Percentiles rank a stretch among this genome's conserved stretches.
phyloP scores from a whole-genome alignment of 306 rosid genomes.

The Oemleria cerasiformis region DNA sequence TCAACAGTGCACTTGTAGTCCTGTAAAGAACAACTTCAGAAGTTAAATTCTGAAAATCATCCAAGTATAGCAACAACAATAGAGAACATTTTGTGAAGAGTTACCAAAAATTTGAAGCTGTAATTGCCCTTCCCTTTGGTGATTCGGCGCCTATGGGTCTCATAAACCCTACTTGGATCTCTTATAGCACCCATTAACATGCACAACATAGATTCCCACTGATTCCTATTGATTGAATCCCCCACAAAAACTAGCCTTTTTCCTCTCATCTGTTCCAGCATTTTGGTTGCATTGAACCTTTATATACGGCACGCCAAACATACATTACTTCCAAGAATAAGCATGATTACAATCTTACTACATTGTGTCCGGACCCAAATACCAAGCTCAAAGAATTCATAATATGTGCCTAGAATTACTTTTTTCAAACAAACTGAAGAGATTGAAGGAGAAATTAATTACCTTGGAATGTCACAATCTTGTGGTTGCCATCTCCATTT shows the following conservation, averaged over 20 bases:
- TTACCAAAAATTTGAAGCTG: slow-evolving; percentile 88
- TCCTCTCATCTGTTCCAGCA: slow-evolving; percentile 85
- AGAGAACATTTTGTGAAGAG: slow-evolving; percentile 17
- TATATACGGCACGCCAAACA: slow-evolving; percentile 7
- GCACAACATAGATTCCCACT: slow-evolving; percentile 96
- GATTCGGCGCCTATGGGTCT: slow-evolving; percentile 74
- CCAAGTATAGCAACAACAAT: neutral
- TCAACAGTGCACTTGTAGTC: slow-evolving; percentile 90
- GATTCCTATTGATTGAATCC: slow-evolving; percentile 89
- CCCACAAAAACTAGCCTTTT: slow-evolving; percentile 94
- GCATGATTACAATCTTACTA: slow-evolving; percentile 4
- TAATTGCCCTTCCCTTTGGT: slow-evolving; percentile 76
- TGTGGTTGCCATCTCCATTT: slow-evolving; percentile 88
- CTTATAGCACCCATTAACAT: slow-evolving; percentile 64
- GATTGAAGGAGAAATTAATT: neutral
- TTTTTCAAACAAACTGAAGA: neutral
- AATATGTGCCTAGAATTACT: neutral
- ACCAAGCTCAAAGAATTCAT: neutral
- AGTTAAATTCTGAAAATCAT: slow-evolving; percentile 10
- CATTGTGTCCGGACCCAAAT: slow-evolving; percentile 1
- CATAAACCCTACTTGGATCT: slow-evolving; percentile 76
- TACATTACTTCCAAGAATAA: slow-evolving; percentile 21
- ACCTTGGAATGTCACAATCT: slow-evolving; percentile 71
- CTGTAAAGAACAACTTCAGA: slow-evolving; percentile 33
- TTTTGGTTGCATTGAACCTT: slow-evolving; percentile 85